Evolutionary conservation across 2,329 filamentous ascomycete genomes (phyloP), one percentile per base, ranked within the genome.

Genomic region (Trichoderma citrinoviride): DNA sequence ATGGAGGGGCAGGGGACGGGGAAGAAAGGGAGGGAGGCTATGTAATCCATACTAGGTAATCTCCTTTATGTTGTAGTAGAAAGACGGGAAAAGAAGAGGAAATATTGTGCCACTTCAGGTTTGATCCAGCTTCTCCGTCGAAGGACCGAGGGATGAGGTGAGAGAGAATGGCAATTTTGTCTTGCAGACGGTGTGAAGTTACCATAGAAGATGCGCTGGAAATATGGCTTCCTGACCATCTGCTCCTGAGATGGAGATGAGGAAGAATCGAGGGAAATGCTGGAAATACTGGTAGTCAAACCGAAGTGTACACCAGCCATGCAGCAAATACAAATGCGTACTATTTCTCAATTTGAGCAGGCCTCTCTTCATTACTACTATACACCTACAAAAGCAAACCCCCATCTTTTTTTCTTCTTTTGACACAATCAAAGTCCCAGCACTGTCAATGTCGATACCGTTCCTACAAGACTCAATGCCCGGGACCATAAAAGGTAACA

Each of bases 21-120:
- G 65, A 43, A 61, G 65, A 65, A 64, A 25, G 65, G 67, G 68
- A 61, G 67, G 67, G 67, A 69, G 68, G 66, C 70, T 65, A 68
- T 67, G 67, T 73, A 74, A 73, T 73, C 68, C 70, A 72, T 72
- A 71, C 72, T 66, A 60, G 49, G 49, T 69, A 37, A 70, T 72
- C 71, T 71, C 73, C 72, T 37, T 68, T 67, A 68, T 67, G 69
- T 44, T 43, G 58, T 53, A 58, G 55, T 58, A 46, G 40, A 61
- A 49, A 61, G 56, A 54, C 29, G 23, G 29, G 25, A 61, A n/a
- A n/a, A 52, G 37, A 53, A 61, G 58, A 61, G 33, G 12, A 44
- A 41, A 44, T 25, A 61, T 29, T 33, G 33, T 61, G 58, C 49
- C 49, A 61, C 23, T 53, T 46, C 25, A 21, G 37, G 40, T 37